Conservation (phyloP, 2,329 filamentous ascomycete species). For the Davidsoniella neocaledoniae region DNA sequence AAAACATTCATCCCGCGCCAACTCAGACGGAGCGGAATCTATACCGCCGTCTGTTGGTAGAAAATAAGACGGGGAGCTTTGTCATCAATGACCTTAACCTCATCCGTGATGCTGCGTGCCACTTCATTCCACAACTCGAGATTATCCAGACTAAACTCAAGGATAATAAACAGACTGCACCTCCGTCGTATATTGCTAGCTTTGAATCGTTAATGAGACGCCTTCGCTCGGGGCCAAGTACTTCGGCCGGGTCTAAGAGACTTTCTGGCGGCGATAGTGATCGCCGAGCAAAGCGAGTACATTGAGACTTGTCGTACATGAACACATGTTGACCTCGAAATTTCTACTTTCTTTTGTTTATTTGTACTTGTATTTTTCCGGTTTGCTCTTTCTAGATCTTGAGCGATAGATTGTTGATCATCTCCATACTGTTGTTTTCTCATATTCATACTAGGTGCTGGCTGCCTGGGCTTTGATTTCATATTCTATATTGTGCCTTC, state of each 20-base stretch:
- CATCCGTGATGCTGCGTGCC: conserved; percentile 27
- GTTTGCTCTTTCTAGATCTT: no score
- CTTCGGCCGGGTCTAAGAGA: conserved; percentile 20
- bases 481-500: background rate
- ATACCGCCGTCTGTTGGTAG: conserved; percentile 31
- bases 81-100: conserved; percentile 27
- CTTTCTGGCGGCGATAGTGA: conserved; percentile 16
- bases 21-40: conserved; percentile 26
- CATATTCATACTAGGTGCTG: no score
- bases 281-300: conserved; percentile 14
- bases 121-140: conserved; percentile 25
- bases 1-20: conserved; percentile 20
- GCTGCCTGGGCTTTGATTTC: no score
- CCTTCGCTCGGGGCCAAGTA: background rate
- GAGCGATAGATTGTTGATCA: no score
- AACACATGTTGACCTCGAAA: no score
- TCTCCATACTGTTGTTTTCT: no score
- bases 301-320: no score
- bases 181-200: conserved; percentile 20
- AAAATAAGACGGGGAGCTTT: conserved; percentile 25
- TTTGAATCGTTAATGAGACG: conserved; percentile 16
- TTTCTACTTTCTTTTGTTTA: no score
- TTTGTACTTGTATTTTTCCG: background rate
- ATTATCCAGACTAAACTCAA: conserved; percentile 20
- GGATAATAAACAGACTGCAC: conserved; percentile 19